Evolutionary conservation across 208 protist genomes (phyloP), one percentile per base, ranked within the genome.

Genomic region (Crithidia bombi): DNA sequence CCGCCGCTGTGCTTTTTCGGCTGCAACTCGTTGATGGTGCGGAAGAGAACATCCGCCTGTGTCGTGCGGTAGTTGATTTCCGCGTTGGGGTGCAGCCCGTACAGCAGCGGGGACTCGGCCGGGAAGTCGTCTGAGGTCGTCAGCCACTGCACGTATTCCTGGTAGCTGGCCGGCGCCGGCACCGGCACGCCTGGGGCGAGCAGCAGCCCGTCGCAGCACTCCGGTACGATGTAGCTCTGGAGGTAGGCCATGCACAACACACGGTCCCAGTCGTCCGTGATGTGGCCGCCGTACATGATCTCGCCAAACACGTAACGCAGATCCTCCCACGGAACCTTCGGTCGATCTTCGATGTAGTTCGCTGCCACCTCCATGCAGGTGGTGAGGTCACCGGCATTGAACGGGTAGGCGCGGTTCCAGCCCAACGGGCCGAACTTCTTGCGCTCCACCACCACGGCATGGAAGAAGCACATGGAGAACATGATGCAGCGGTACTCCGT

Each of bases 251-350:
- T 94, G 78, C 97, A 99, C 21, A 99, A 83, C 36, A 98, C 85
- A 66, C 98, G 92, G 87, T 99, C 98, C 89, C 92, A 98, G 76
- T 99, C 97, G 81, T 99, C 98, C 28, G 98, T 98, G 73, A 99
- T 99, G 91, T 99, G 98, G 19, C 98, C 98, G 35, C 98, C 98
- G 85, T 99, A 99, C 96, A 99, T 99, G 78, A 99, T 99, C 78
- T 99, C 98, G 69, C 98, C 98, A 90, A 99, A 99, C 32, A 99
- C 97, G 87, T 99, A 99, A 35, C 96, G 85, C 65, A 99, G 72
- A 86, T 99, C 98, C 56, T 99, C 97, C 98, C 98, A 99, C 67
- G 98, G 98, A 3, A 98, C 89, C 82, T 97, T 97, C 32, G 93
- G 95, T 21, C 95, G 81, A 71, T 98, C 95, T 78, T 99, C 98